Evolutionary conservation across 495 filamentous ascomycete genomes (phyloP), one percentile per base, ranked within the genome.

Genomic region (Bryoglossum gracile): DNA sequence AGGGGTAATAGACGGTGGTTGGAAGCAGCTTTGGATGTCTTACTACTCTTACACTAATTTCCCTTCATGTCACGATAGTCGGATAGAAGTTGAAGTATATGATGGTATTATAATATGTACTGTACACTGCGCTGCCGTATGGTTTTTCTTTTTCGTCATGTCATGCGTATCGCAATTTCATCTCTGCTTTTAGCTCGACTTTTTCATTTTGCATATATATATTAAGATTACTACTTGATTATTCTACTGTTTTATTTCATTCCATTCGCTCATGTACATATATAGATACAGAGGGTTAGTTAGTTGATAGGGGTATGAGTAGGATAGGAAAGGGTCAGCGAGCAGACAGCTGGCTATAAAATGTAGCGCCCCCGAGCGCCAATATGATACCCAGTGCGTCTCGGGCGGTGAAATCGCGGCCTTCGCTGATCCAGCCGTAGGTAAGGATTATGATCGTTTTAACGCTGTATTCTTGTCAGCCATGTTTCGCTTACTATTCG

Each of bases 381-480:
- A 59, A 24, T 16, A 59, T 42, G 23, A 59, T 59, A 34, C 56
- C 56, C 16, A 59, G 34, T 4, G 49, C 25, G 28, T 59, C 56
- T 19, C 50, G 46, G 2, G 50, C 13, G n/a, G 56, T 59, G 14
- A 59, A 25, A 4, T 28, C 1, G 14, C 56, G 39, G 13, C 53
- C 53, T 36, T 59, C 56, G 28, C 52, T 59, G 14, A 56, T 25
- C 56, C 56, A 59, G 3, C 56, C 56, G 25, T 59, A 59, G 30
- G 56, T 46, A 14, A 59, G 53, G 23, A 59, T 59, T 10, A 59
- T 59, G 14, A 56, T 56, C 32, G 56, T 59, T 53, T 59, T 59
- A 25, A 59, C 56, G 17, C 55, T 58, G 46, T 32, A 18, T 43
- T 14, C 9, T 21, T 25, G 17, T 43, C 1, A 19, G 28, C n/a